A percentile compares a stretch with the other conserved stretches of the same genome.
These are phyloP conservation scores for Cinnamomum chago DNA, from an alignment of 164 flowering plant species.

Conservation along the genomic window DNA sequence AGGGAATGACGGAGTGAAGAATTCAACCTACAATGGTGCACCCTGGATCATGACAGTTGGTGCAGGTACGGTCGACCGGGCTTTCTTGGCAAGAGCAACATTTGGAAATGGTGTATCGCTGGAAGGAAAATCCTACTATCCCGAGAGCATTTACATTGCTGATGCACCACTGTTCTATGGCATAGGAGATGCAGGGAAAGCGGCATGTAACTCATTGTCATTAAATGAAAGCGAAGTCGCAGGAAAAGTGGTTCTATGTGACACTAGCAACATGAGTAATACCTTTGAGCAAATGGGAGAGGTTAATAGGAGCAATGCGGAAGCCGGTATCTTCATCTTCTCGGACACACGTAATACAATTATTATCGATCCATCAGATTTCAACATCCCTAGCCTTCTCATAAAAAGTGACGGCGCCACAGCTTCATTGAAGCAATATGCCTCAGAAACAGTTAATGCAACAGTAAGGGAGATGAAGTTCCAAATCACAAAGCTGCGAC, in stretches of 20 bases:
- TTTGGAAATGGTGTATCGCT: slow-evolving; percentile 12
- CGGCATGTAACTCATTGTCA: slow-evolving; percentile 7
- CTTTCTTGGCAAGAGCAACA: slow-evolving; percentile 11
- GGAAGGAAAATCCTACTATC: slow-evolving; percentile 25
- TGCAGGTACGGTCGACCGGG: slow-evolving; percentile 28
- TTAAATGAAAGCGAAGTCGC: slow-evolving; percentile 19
- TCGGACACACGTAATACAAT: not conserved
- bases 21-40: slow-evolving; percentile 23
- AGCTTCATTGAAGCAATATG: slow-evolving; percentile 11
- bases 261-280: not conserved
- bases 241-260: slow-evolving; percentile 29
- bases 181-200: slow-evolving; percentile 12
- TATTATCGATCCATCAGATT: slow-evolving; percentile 6
- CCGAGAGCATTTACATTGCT: slow-evolving; percentile 18
- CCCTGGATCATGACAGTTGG: slow-evolving; percentile 37
- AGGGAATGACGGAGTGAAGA: slow-evolving; percentile 23
- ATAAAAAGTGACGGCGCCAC: not conserved
- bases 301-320: slow-evolving; percentile 18
- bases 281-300: slow-evolving; percentile 11
- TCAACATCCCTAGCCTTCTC: slow-evolving; percentile 17
- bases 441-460: slow-evolving; percentile 7
- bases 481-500: slow-evolving; percentile 17
- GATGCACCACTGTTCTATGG: slow-evolving; percentile 23
- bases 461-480: slow-evolving; percentile 24
- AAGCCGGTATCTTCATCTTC: slow-evolving; percentile 16